These are phyloP conservation scores for Boletellus emodensis DNA, from an alignment of 768 basidiomycete genomes.

Conservation along the genomic window DNA sequence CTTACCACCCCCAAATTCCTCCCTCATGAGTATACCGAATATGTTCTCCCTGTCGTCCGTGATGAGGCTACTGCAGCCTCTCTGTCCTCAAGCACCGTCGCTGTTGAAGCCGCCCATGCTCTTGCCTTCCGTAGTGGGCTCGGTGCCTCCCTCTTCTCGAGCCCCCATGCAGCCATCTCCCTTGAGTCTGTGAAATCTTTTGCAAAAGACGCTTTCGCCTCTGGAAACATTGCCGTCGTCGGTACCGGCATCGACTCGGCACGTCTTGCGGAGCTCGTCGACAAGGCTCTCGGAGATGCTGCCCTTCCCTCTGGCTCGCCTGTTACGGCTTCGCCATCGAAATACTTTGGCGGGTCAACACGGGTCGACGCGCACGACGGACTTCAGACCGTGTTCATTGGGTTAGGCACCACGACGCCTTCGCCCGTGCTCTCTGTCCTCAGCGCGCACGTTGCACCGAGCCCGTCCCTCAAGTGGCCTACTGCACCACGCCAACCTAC, in stretches of 20 bases:
- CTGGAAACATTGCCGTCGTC: slow-evolving; percentile 79
- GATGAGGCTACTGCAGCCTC: slow-evolving; percentile 63
- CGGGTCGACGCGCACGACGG: slow-evolving; percentile 63
- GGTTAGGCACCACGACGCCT: slow-evolving; percentile 70
- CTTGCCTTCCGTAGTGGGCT: slow-evolving; percentile 94
- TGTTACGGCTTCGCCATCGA: slow-evolving; percentile 21
- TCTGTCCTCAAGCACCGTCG: slow-evolving; percentile 59
- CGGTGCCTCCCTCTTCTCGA: slow-evolving; percentile 84
- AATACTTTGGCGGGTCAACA: slow-evolving; percentile 84
- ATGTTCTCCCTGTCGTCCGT: slow-evolving; percentile 65
- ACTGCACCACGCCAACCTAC: slow-evolving; percentile 54
- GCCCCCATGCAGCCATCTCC: slow-evolving; percentile 60
- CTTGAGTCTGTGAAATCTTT: slow-evolving; percentile 69
- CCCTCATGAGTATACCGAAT: slow-evolving; percentile 73
- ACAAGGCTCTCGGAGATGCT: slow-evolving; percentile 53
- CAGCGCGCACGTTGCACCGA: slow-evolving; percentile 73
- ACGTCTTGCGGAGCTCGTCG: slow-evolving; percentile 66
- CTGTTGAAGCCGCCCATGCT: slow-evolving; percentile 83
- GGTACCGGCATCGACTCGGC: slow-evolving; percentile 81
- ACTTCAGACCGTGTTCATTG: slow-evolving; percentile 78
- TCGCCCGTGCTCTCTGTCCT: slow-evolving; percentile 77
- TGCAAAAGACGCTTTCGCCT: slow-evolving; percentile 68
- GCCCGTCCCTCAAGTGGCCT: slow-evolving; percentile 84
- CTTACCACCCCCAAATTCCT: slow-evolving; percentile 79
- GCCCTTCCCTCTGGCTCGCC: slow-evolving; percentile 36